Evolutionary conservation across 257 asterid species (phyloP), one percentile per base, ranked within the genome.

Genomic region (Coffea eugenioides): DNA sequence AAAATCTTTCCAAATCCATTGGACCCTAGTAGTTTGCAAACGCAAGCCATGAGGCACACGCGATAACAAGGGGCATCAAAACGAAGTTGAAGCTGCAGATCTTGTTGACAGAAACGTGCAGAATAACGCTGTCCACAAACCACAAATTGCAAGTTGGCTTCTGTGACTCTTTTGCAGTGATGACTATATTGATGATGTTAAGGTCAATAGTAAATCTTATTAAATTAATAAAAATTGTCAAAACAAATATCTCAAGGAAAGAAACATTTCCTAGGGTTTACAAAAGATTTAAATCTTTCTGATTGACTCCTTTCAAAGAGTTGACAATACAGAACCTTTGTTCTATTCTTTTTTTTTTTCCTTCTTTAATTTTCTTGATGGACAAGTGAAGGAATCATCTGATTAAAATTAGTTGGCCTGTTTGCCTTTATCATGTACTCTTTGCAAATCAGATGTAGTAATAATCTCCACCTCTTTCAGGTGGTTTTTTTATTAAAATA

Each of bases 1-100:
- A 71, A 81, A 20, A 76, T 81, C 73, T 73, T 46, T 56, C 59
- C 68, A 16, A 69, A 81, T 69, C 46, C 69, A 70, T 57, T 75
- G 83, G 80, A 68, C 69, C 83, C 76, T 39, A 21, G 56, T 7
- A 31, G 48, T 14, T 48, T 8, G 45, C 34, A 45, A 68, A 52
- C 54, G 51, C 49, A 67, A 76, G 73, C 23, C 77, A 68, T 49
- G 61, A 69, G 76, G 76, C 59, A 23, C 70, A 69, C 49, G 73
- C 48, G 73, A 18, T 21, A 6, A 16, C 41, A 68, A 34, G 12
- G 12, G 8, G 45, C 57, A 21, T 45, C 20, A 52, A 46, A 71
- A 21, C 6, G 56, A 71, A 71, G 21, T 46, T 20, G 6, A 72
- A 69, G n/a, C 23, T 45, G 75, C 75, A 72, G 36, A 72, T 72